These are phyloP conservation scores for Ramularia endophylla DNA, from an alignment of 2,329 filamentous ascomycete genomes.

Conservation along the genomic window DNA sequence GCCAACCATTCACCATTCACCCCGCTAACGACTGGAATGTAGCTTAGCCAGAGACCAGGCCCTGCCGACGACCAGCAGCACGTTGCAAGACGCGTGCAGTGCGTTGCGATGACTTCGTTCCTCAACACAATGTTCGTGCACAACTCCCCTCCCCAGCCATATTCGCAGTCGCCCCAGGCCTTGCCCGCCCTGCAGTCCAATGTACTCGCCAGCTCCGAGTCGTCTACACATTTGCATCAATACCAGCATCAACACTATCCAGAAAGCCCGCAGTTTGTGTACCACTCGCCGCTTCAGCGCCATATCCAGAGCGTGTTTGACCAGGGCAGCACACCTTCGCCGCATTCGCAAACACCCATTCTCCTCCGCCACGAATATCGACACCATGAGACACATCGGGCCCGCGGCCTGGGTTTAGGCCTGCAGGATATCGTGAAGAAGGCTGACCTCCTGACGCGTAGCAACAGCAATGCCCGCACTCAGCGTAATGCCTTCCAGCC, in stretches of 20 bases:
- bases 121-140: conserved; percentile 72
- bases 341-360: conserved; percentile 5
- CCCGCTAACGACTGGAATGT: conserved; percentile 14
- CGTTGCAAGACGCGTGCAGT: too few species aligned
- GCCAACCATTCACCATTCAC: conserved; percentile 4
- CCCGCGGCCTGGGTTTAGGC: conserved; percentile 17
- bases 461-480: conserved; percentile 42
- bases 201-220: conserved; percentile 37
- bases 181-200: conserved; percentile 40
- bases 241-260: conserved; percentile 10
- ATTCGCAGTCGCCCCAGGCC: conserved; percentile 30
- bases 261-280: conserved; percentile 25
- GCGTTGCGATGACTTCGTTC: conserved; percentile 72
- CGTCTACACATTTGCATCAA: conserved; percentile 30
- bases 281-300: conserved; percentile 29
- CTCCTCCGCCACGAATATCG: conserved; percentile 17
- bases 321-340: conserved; percentile 5
- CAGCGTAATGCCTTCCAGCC: conserved; percentile 89
- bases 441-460: conserved; percentile 34
- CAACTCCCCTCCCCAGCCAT: conserved; percentile 32
- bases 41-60: conserved; percentile 2
- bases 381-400: conserved; percentile 21
- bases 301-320: conserved; percentile 27
- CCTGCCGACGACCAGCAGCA: conserved; percentile 2
- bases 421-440: conserved; percentile 21